These are phyloP conservation scores for Backusella mclennaniae DNA, from an alignment of 192 early-diverging fungal species.

Conservation along the genomic window DNA sequence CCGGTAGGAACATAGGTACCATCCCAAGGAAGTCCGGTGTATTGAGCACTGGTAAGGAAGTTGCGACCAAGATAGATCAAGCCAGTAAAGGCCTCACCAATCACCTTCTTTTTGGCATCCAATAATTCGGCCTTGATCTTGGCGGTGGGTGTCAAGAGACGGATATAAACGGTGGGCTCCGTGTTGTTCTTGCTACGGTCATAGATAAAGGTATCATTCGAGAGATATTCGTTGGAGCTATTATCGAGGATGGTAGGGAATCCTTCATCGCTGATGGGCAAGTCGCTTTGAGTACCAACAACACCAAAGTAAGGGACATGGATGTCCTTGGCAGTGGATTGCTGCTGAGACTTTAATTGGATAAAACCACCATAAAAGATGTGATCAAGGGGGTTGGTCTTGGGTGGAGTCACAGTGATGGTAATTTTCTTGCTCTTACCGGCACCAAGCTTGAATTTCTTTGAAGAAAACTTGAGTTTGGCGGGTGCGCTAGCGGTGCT, in stretches of 20 bases:
- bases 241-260: conserved; percentile 3
- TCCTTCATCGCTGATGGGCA: conserved; percentile 42
- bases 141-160: conserved; percentile 24
- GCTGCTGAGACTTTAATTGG: conserved; percentile 27
- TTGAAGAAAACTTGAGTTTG: conserved; percentile 21
- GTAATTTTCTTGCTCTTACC: conserved; percentile 18
- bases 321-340: conserved; percentile 14
- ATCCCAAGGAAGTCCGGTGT: conserved; percentile 12
- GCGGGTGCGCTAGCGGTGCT: conserved; percentile 14
- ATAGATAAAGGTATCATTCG: conserved; percentile 13
- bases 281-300: conserved; percentile 41
- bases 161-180: conserved; percentile 12
- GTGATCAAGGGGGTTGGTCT: conserved; percentile 31
- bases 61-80: conserved; percentile 25
- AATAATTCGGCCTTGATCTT: conserved; percentile 25
- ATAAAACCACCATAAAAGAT: conserved; percentile 51
- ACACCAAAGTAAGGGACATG: conserved; percentile 51
- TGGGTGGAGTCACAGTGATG: conserved; percentile 31
- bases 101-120: conserved; percentile 25
- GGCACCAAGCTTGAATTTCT: conserved; percentile 17
- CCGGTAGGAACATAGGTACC: conserved; percentile 18
- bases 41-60: conserved; percentile 12
- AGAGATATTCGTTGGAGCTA: conserved; percentile 9
- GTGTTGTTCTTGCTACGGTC: conserved; percentile 7
- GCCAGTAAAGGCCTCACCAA: conserved; percentile 16